Base-by-base conservation (phyloP, 1,139 yeast species). In the Debaryomyces psychrophilus region DNA sequence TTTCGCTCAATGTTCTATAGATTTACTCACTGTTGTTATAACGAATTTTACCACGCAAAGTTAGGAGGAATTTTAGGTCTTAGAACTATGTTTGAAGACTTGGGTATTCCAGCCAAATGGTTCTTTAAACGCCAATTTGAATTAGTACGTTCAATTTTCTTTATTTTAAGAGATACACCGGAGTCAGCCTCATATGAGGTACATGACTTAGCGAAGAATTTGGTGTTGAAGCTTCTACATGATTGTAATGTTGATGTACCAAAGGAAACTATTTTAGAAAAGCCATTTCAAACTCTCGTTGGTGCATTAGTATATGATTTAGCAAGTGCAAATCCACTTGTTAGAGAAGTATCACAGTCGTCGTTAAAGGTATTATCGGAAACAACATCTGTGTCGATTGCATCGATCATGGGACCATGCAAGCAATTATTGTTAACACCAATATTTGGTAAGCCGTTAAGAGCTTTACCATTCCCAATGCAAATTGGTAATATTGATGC, bases 401-500 rank as follows among this genome's bases (percentile, higher is more conserved):
- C 93, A 1, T 80, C 84, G 1, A 79, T 95, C 53, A 83, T 95
- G 65, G 82, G 82, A 8, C 95, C 95, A 12, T 90, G 95, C 42
- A 89, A 90, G 56, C 86, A 82, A 37, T 81, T 92, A 39, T 72
- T 95, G 37, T 69, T 95, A 41, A 89, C 95, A 1, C 99, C 99
- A 7, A 93, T 95, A 36, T 95, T 93, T 70, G 96, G 97, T 5
- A 95, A 95, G 60, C 99, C 99, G 1, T 70, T 95, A 50, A 77
- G 99, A 51, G 99, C 99, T 0, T 75, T 95, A 51, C 99, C 99
- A 0, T 93, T 95, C 70, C 95, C 97, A 2, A 93, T 92, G 97
- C 99, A 95, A 68, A 93, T 95, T 48, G 99, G 99, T 28, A 92
- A 93, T 64, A 90, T 95, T 50, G 99, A 93, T 67, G 99, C 98